A percentile compares a stretch with the other conserved stretches of the same genome.
Evolutionary conservation across 2,329 filamentous ascomycete species (phyloP).

Genomic region (Chaetomium olivaceum): DNA sequence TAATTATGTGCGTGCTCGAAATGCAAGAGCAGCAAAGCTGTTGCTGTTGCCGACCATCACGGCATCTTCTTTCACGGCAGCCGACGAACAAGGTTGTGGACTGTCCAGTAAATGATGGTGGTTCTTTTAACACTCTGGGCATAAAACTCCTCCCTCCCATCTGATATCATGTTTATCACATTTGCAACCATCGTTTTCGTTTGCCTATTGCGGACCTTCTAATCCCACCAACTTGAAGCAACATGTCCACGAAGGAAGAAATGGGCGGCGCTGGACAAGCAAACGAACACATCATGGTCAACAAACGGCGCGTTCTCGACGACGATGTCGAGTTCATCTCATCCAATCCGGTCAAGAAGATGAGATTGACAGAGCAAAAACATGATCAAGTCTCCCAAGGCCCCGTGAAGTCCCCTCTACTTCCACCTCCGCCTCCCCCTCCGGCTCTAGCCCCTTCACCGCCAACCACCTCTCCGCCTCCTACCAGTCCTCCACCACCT

Average conservation of each 20-base stretch:
- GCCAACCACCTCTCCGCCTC: neutral
- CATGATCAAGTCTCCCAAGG: slow-evolving; percentile 24
- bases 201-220: no score
- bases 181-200: neutral
- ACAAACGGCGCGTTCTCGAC: slow-evolving; percentile 38
- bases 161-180: neutral
- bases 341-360: slow-evolving; percentile 46
- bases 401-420: neutral
- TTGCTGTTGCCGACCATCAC: neutral
- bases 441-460: neutral
- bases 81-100: neutral
- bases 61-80: neutral
- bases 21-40: neutral
- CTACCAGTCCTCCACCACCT: neutral
- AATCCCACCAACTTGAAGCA: neutral
- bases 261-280: neutral
- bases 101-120: slow-evolving; percentile 4
- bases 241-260: slow-evolving; percentile 2
- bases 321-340: slow-evolving; percentile 50
- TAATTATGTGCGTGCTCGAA: no score
- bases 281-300: slow-evolving; percentile 18
- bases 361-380: slow-evolving; percentile 6
- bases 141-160: slow-evolving; percentile 4
- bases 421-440: slow-evolving; percentile 27
- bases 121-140: neutral